Conservation (phyloP, 2,329 filamentous ascomycete genomes). For the Lasiodiplodia sp. region DNA sequence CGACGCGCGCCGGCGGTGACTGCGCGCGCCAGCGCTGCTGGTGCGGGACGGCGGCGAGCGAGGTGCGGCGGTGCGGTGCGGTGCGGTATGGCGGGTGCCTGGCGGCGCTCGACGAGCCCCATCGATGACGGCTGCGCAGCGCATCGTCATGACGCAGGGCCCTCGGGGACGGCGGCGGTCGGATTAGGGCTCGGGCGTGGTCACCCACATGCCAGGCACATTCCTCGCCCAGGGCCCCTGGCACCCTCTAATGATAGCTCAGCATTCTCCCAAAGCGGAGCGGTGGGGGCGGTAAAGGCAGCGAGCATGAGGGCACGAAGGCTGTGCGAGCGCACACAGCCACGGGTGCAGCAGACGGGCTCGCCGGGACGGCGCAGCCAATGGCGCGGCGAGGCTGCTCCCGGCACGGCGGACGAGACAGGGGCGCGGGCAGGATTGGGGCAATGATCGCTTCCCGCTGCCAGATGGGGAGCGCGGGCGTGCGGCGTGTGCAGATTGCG, state of each 20-base stretch:
- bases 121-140: neutral
- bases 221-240: constrained; percentile 17
- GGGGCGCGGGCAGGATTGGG: constrained; percentile 33
- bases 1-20: neutral
- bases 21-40: neutral
- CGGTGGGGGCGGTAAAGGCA: constrained; percentile 28
- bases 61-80: neutral
- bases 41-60: neutral
- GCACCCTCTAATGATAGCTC: constrained; percentile 26
- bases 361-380: constrained; percentile 5
- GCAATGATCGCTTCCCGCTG: constrained; percentile 31
- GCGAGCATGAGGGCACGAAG: constrained; percentile 22
- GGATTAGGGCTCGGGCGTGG: constrained; percentile 18
- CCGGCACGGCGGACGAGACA: constrained; percentile 30
- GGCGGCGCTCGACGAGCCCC: neutral
- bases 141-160: constrained; percentile 23
- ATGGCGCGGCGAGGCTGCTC: constrained; percentile 33
- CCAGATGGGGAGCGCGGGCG: constrained; percentile 27
- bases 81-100: constrained; percentile 14
- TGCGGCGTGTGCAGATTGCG: constrained; percentile 30
- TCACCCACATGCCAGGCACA: constrained; percentile 22
- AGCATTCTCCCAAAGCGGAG: constrained; percentile 27
- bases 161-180: constrained; percentile 20
- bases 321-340: constrained; percentile 26
- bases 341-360: constrained; percentile 19